Conservation (phyloP, 2,329 filamentous ascomycete genomes). For the Tolypocladium pustulatum region DNA sequence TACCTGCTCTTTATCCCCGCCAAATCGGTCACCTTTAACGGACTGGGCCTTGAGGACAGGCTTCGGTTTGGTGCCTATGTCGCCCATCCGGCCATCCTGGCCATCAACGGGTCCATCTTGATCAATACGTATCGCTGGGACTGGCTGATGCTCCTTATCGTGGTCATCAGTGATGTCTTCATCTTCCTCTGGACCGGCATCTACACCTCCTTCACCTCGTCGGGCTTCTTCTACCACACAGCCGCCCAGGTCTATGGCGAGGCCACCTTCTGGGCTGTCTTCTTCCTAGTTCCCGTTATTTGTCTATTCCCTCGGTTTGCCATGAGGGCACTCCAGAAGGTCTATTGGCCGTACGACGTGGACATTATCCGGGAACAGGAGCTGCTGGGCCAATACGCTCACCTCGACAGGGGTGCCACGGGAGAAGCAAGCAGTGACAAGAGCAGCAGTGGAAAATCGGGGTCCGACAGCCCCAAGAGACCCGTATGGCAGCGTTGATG, state of each 20-base stretch:
- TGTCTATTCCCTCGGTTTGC: slow-evolving; percentile 81
- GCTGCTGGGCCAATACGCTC: slow-evolving; percentile 68
- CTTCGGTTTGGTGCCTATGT: slow-evolving; percentile 80
- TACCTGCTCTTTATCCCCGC: slow-evolving; percentile 67
- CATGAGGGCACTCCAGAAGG: slow-evolving; percentile 82
- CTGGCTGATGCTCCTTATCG: slow-evolving; percentile 82
- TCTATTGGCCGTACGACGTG: slow-evolving; percentile 85
- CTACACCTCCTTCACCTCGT: slow-evolving; percentile 48
- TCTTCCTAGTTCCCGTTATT: slow-evolving; percentile 67
- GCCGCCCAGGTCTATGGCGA: slow-evolving; percentile 70
- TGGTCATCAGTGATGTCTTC: slow-evolving; percentile 71
- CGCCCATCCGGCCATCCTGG: slow-evolving; percentile 71
- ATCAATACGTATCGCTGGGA: slow-evolving; percentile 98
- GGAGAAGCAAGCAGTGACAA: slow-evolving; percentile 25
- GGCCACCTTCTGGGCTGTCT: slow-evolving; percentile 77
- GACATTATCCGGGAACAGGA: slow-evolving; percentile 95
- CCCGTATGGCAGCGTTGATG: slow-evolving; percentile 57
- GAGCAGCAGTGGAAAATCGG: slow-evolving; percentile 35
- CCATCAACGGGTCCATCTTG: slow-evolving; percentile 89
- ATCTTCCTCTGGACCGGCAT: slow-evolving; percentile 95
- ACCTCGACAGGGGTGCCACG: slow-evolving; percentile 35
- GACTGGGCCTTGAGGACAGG: slow-evolving; percentile 67
- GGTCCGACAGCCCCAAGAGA: slow-evolving; percentile 47
- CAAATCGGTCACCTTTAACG: slow-evolving; percentile 58
- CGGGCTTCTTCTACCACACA: slow-evolving; percentile 59